phyloP scores from a whole-genome alignment of 2,329 filamentous ascomycete species.

The Colletotrichum sp. region DNA sequence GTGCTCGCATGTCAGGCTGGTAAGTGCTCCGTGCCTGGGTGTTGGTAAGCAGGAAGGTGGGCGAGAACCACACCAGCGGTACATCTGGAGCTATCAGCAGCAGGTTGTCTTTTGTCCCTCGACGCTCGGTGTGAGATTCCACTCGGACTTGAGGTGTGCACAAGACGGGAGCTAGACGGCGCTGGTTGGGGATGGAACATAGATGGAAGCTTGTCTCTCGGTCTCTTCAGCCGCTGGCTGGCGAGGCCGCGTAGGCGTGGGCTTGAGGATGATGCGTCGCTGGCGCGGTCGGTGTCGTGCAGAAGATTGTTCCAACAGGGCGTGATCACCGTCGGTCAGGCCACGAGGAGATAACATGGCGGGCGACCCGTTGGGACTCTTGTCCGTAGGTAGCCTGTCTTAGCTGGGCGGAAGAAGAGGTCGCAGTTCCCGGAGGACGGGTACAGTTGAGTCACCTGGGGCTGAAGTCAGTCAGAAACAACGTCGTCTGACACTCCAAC shows the following conservation, averaged over 20 bases:
- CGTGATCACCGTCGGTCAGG: neutral
- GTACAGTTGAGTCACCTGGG: neutral
- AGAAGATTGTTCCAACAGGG: neutral
- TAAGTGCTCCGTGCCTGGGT: conserved; percentile 15
- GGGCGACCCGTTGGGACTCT: neutral
- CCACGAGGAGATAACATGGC: conserved; percentile 10
- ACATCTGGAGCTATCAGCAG: neutral
- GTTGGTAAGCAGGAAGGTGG: conserved; percentile 15
- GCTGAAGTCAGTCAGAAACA: neutral
- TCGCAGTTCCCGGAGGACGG: neutral
- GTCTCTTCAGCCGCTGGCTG: neutral
- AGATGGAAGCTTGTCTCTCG: neutral
- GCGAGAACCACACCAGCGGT: neutral
- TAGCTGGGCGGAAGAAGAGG: neutral
- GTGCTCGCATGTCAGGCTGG: conserved; percentile 12
- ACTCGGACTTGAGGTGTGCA: neutral
- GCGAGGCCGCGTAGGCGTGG: neutral
- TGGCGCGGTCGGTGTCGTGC: neutral
- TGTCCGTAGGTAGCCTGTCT: neutral
- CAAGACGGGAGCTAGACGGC: neutral
- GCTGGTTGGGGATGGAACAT: neutral
- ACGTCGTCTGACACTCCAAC: neutral
- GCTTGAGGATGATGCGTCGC: neutral
- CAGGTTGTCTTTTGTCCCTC: neutral
- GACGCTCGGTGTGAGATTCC: neutral